Evolutionary conservation across 495 filamentous ascomycete genomes (phyloP).

Genomic region (Ascodesmis nigricans): DNA sequence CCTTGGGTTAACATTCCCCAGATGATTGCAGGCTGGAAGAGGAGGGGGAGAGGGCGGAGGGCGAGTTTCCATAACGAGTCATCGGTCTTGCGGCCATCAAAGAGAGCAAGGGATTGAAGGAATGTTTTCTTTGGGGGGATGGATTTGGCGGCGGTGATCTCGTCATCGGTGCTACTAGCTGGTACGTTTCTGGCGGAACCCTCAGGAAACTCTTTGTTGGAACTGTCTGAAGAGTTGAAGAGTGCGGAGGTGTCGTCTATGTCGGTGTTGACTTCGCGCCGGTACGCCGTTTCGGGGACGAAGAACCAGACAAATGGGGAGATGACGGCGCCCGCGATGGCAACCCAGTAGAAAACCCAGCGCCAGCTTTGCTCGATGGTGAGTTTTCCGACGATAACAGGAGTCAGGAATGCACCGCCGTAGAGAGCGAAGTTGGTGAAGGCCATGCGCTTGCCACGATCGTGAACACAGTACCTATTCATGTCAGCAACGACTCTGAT

Average conservation of each 20-base stretch:
- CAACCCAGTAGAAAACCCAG: constrained; percentile 57
- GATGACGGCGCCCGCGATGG: constrained; percentile 42
- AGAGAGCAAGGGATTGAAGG: constrained; percentile 35
- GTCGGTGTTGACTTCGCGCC: constrained; percentile 46
- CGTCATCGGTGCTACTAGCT: constrained; percentile 7
- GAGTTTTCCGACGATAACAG: constrained; percentile 70
- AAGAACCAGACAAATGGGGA: constrained; percentile 46
- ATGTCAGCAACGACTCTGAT: not conserved
- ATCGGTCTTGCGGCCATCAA: constrained; percentile 58
- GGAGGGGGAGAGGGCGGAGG: constrained; percentile 41
- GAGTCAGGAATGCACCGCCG: constrained; percentile 80
- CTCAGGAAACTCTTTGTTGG: too few relatives aligned
- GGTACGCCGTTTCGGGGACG: constrained; percentile 68
- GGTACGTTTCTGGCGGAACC: constrained; percentile 1
- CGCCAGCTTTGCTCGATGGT: constrained; percentile 44
- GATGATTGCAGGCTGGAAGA: constrained; percentile 61
- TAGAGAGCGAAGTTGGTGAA: constrained; percentile 73
- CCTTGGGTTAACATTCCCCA: constrained; percentile 88
- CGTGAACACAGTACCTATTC: constrained; percentile 37
- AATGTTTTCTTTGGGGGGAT: constrained; percentile 30
- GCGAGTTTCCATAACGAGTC: constrained; percentile 42
- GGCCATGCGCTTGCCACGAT: constrained; percentile 77
- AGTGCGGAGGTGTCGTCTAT: constrained; percentile 24
- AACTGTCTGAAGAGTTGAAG: too few relatives aligned
- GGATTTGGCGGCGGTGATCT: constrained; percentile 40